Base-by-base conservation (phyloP, 768 basidiomycete species). In the Boletellus ananas region DNA sequence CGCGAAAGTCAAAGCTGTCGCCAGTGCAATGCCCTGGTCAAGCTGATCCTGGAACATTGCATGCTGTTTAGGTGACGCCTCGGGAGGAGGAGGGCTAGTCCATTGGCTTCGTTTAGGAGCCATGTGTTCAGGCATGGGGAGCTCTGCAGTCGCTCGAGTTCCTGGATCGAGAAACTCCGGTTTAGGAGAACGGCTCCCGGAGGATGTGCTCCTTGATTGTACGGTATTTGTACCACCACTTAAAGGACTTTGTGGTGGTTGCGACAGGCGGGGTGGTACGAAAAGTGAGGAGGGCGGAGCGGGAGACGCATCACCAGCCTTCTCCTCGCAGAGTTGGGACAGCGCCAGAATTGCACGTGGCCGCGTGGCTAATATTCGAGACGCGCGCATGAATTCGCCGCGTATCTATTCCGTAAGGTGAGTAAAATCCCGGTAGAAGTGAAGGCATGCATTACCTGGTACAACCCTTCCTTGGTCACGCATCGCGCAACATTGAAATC, bases 311-410 rank as follows among this genome's bases (percentile, higher is more conserved):
- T 53, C 36, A 16, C 79, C 81, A 47, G 83, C 83, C 20, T 92
- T 84, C 66, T 97, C 94, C 61, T 93, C 90, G 60, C 94, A 96
- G 12, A 99, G 81, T 57, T 94, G 87, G 2, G 93, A 84, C 16
- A 98, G 76, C 5, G 90, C 88, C 17, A 86, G 69, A 29, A 88
- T 81, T 8, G 89, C 90, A 43, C 90, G 84, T 2, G 90, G 91
- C 27, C 87, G 85, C 55, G 77, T 73, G 11, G 84, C 77, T 31
- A 99, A 74, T 49, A 98, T 90, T 48, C 93, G 79, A 20, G 87
- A 84, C 5, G 94, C 95, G 33, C 95, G 86, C 91, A 95, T 95
- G 67, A 99, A 95, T 72, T 98, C 95, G 9, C 95, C 94, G 13
- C 95, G 94, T 62, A 99, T 94, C 94, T 97, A 58, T 8, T 39